phyloP scores from a whole-genome alignment of 139 green algal genomes.

The Mychonastes homosphaera region DNA sequence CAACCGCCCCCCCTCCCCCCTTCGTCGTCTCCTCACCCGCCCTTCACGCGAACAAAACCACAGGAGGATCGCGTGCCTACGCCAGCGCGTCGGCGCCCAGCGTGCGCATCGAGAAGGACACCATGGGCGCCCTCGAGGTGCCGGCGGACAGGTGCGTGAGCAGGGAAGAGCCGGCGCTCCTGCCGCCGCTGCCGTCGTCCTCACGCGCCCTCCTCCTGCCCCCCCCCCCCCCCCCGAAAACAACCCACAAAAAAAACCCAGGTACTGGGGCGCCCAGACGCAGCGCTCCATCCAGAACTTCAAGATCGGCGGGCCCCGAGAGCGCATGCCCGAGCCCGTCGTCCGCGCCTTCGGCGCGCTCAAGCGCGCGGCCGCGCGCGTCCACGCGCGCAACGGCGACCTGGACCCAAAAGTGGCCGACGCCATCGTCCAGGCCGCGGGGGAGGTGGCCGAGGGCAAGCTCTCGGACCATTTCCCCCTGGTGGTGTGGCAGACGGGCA shows the following conservation, averaged over 20 bases:
- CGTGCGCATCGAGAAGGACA: constrained; percentile 63
- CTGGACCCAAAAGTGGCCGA: constrained; percentile 49
- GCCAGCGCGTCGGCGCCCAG: neutral
- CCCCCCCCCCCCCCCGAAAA: too few relatives aligned
- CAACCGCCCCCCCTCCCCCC: neutral
- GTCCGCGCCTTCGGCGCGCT: constrained; percentile 84
- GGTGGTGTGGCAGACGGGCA: constrained; percentile 90
- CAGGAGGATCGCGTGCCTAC: constrained; percentile 5
- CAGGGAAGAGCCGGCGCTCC: neutral
- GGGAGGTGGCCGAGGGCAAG: constrained; percentile 72
- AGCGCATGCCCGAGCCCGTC: constrained; percentile 87
- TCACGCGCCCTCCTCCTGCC: neutral
- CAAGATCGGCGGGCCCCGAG: constrained; percentile 81
- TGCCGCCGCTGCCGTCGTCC: neutral
- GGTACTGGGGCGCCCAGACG: constrained; percentile 97
- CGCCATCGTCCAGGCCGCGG: constrained; percentile 57
- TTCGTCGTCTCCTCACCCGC: too few relatives aligned
- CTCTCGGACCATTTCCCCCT: constrained; percentile 87
- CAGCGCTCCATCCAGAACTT: constrained; percentile 93
- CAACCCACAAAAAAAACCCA: constrained; percentile 7
- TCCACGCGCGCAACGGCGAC: constrained; percentile 62
- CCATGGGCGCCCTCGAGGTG: constrained; percentile 75
- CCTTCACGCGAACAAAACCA: too few relatives aligned
- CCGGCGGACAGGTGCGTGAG: constrained; percentile 62
- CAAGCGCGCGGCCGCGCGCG: constrained; percentile 69